Conservation (phyloP, 352 stramenopile genomes). For the Phytopythium oedochilum region DNA sequence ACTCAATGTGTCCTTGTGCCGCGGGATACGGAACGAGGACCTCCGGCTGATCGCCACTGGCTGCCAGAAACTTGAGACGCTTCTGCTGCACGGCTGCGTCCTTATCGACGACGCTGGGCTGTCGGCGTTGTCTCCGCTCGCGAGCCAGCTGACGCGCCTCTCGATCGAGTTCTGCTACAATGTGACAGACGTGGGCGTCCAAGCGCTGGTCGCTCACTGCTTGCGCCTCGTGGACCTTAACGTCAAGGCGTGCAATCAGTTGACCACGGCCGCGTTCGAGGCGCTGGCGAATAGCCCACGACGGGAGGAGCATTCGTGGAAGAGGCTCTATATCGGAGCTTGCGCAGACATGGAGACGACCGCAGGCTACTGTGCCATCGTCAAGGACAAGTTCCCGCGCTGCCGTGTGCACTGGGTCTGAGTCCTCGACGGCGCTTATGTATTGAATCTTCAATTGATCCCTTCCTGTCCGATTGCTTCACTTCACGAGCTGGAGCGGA, state of each 20-base stretch:
- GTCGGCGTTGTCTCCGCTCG: conserved; percentile 28
- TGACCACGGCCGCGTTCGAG: conserved; percentile 62
- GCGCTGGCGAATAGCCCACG: conserved; percentile 14
- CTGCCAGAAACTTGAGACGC: conserved; percentile 33
- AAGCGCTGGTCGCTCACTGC: conserved; percentile 42
- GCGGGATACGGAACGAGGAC: conserved; percentile 49
- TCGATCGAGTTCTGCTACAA: conserved; percentile 89
- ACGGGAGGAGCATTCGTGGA: not conserved
- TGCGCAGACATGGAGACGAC: conserved; percentile 67
- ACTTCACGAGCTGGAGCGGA: too few relatives aligned
- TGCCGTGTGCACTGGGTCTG: conserved; percentile 69
- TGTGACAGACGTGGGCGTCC: conserved; percentile 68
- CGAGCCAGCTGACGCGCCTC: conserved; percentile 37
- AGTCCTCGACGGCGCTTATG: too few relatives aligned
- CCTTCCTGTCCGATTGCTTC: too few relatives aligned
- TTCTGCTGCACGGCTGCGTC: conserved; percentile 63
- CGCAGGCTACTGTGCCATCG: conserved; percentile 42
- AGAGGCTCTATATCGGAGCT: conserved; percentile 43
- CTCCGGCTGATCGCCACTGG: conserved; percentile 33
- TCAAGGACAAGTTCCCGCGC: conserved; percentile 61
- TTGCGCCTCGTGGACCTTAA: conserved; percentile 65
- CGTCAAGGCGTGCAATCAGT: conserved; percentile 84
- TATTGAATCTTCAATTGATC: too few relatives aligned
- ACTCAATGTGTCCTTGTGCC: conserved; percentile 79
- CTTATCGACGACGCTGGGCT: conserved; percentile 63